These are phyloP conservation scores for Tubosaeta sp. DNA, from an alignment of 768 basidiomycete genomes.

Conservation along the genomic window DNA sequence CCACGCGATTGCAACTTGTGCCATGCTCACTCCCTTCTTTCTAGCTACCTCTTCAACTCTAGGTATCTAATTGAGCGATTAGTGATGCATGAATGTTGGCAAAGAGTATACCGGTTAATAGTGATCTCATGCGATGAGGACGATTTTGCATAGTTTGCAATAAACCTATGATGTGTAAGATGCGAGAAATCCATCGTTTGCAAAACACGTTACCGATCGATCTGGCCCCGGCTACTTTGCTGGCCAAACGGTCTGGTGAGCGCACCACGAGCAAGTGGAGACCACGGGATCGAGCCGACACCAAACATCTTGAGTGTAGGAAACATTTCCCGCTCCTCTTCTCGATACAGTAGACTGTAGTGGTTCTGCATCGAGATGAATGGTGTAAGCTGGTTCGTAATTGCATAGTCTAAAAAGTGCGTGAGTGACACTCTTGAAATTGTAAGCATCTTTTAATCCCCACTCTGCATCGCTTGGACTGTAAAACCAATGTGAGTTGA, in stretches of 20 bases:
- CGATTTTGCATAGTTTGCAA: conserved; percentile 20
- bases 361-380: conserved; percentile 68
- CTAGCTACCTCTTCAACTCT: conserved; percentile 40
- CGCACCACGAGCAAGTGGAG: conserved; percentile 37
- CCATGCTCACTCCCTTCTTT: conserved; percentile 38
- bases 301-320: conserved; percentile 46
- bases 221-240: conserved; percentile 23
- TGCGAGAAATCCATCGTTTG: too few relatives aligned
- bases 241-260: conserved; percentile 33
- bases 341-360: conserved; percentile 52
- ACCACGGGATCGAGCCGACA: conserved; percentile 45
- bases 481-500: conserved; percentile 1
- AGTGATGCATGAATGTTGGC: background rate
- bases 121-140: conserved; percentile 24
- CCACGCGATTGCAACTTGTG: conserved; percentile 42
- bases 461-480: conserved; percentile 41
- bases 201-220: conserved; percentile 19
- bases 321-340: conserved; percentile 59
- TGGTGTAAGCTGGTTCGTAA: conserved; percentile 41
- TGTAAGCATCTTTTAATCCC: conserved; percentile 1
- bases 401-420: conserved; percentile 31
- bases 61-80: background rate
- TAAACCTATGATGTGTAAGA: conserved; percentile 21
- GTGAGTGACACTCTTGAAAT: background rate
- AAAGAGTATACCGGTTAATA: conserved; percentile 21